phyloP scores from a whole-genome alignment of 768 basidiomycete species.

The Lentinula sp. region DNA sequence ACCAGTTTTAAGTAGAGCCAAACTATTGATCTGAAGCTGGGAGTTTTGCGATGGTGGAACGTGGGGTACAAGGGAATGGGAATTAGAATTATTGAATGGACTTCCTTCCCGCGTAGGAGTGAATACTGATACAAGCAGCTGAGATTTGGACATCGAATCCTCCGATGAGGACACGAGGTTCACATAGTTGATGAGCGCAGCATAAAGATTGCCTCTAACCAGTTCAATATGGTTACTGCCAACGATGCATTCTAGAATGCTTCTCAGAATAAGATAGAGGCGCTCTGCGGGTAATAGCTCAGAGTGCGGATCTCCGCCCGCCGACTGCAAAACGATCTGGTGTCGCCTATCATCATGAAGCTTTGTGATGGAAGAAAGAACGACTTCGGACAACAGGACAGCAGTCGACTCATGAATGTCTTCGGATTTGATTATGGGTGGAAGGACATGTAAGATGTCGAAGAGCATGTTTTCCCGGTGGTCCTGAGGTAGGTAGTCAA shows the following conservation, averaged over 20 bases:
- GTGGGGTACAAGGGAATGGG: constrained; percentile 25
- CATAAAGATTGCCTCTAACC: constrained; percentile 93
- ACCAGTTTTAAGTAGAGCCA: constrained; percentile 58
- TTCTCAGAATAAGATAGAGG: constrained; percentile 66
- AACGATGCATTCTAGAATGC: constrained; percentile 67
- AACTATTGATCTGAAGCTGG: constrained; percentile 54
- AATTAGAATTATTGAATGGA: constrained; percentile 31
- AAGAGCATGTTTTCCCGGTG: constrained; percentile 85
- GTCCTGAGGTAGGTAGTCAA: constrained; percentile 75
- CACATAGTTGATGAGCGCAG: constrained; percentile 82
- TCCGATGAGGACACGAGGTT: constrained; percentile 54
- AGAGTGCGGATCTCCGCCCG: constrained; percentile 54
- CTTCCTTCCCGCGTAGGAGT: constrained; percentile 32
- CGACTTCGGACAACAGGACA: constrained; percentile 77
- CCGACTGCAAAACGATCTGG: constrained; percentile 61
- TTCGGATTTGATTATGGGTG: constrained; percentile 56
- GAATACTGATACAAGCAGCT: constrained; percentile 30
- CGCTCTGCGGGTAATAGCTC: constrained; percentile 77
- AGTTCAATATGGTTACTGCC: constrained; percentile 77
- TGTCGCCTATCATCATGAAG: constrained; percentile 78
- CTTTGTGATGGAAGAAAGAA: constrained; percentile 80
- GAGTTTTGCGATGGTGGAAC: constrained; percentile 12
- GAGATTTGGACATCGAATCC: constrained; percentile 11
- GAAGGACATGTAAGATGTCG: constrained; percentile 81
- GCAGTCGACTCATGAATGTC: constrained; percentile 68